A percentile compares a stretch with the other conserved stretches of the same genome.
phyloP scores from a whole-genome alignment of 2,329 filamentous ascomycete genomes.

The Neopestalotiopsis sp. region DNA sequence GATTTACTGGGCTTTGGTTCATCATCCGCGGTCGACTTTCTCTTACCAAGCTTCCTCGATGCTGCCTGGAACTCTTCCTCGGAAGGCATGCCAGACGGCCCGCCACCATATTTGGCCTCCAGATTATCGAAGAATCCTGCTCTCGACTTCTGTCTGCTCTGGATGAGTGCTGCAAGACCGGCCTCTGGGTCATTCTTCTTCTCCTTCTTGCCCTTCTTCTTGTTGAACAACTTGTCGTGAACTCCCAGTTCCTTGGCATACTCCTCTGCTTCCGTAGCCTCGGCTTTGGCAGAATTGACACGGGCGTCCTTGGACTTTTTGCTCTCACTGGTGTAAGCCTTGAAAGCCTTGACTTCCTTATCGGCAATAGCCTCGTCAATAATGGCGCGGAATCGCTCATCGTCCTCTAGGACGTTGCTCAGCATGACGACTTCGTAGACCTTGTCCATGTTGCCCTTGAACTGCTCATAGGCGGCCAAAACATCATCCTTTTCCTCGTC shows the following conservation, averaged over 20 bases:
- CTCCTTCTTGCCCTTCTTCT: conserved; percentile 53
- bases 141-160: conserved; percentile 70
- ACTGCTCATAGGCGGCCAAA: conserved; percentile 74
- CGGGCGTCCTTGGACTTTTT: conserved; percentile 66
- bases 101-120: conserved; percentile 75
- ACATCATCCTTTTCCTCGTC: conserved; percentile 85
- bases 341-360: conserved; percentile 70
- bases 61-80: conserved; percentile 67
- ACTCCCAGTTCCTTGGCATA: conserved; percentile 77
- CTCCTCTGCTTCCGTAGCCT: conserved; percentile 76
- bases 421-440: conserved; percentile 88
- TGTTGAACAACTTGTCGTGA: conserved; percentile 70
- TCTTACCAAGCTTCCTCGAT: conserved; percentile 51
- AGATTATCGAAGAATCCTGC: conserved; percentile 72
- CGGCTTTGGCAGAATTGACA: conserved; percentile 66
- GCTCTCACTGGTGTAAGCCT: conserved; percentile 76
- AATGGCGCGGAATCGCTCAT: conserved; percentile 80
- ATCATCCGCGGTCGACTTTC: conserved; percentile 34
- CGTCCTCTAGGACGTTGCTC: conserved; percentile 82
- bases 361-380: conserved; percentile 80
- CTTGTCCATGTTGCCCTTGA: conserved; percentile 75
- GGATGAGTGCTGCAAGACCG: conserved; percentile 75
- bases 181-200: conserved; percentile 48
- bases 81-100: conserved; percentile 65
- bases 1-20: conserved; percentile 18